Evolutionary conservation across 2,329 filamentous ascomycete species (phyloP).

Genomic region (Polytolypa hystricis): DNA sequence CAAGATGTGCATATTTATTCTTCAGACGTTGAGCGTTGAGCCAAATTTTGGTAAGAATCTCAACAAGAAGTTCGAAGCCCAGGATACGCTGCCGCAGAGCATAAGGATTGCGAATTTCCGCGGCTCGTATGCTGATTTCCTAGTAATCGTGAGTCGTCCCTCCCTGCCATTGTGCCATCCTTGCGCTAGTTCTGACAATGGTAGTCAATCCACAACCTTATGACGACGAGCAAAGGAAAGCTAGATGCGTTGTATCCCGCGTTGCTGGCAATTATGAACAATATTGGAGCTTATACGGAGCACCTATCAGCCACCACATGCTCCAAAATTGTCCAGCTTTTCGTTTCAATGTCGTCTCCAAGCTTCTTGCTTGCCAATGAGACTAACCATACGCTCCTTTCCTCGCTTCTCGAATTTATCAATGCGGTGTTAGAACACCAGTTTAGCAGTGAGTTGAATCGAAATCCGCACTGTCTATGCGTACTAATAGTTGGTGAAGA

Average conservation of each 20-base stretch:
- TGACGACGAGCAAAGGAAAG: constrained; percentile 81
- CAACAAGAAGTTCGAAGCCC: constrained; percentile 78
- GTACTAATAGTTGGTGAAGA: constrained; percentile 37
- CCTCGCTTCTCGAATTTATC: constrained; percentile 75
- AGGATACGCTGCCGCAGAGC: constrained; percentile 71
- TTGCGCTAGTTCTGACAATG: constrained; percentile 17
- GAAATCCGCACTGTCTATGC: neutral
- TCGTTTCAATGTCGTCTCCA: constrained; percentile 84
- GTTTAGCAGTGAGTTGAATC: constrained; percentile 51
- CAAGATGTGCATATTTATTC: constrained; percentile 91
- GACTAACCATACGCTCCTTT: constrained; percentile 70
- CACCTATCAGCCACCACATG: constrained; percentile 63
- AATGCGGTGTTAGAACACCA: constrained; percentile 86
- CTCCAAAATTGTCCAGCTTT: constrained; percentile 75
- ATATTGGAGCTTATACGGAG: constrained; percentile 76
- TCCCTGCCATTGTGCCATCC: neutral
- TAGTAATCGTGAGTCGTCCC: constrained; percentile 62
- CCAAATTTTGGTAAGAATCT: constrained; percentile 79
- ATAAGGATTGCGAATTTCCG: constrained; percentile 77
- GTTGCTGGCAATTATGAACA: constrained; percentile 83
- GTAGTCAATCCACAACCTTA: constrained; percentile 80
- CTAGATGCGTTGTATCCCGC: constrained; percentile 87
- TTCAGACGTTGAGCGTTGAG: constrained; percentile 92
- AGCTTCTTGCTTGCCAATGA: constrained; percentile 89
- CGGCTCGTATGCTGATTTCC: constrained; percentile 85